A percentile compares a stretch with the other conserved stretches of the same genome.
These are phyloP conservation scores for Posidonia australis DNA, from an alignment of 106 monocot species.

Conservation along the genomic window DNA sequence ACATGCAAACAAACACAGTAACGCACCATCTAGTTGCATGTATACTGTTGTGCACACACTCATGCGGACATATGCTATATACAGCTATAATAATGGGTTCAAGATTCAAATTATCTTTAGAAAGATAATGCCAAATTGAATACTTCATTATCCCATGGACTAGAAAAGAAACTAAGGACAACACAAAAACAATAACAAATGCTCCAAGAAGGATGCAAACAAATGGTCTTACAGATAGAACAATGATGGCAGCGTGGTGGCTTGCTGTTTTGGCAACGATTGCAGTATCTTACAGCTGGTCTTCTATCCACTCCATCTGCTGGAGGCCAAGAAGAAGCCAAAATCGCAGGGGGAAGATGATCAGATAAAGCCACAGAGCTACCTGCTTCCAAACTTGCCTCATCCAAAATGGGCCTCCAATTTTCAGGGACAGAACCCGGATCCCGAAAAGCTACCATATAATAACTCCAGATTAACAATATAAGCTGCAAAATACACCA, in stretches of 20 bases:
- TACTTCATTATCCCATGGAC: too few species aligned
- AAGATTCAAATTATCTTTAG: too few species aligned
- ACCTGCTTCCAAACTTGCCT: conserved; percentile 19
- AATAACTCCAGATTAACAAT: conserved; percentile 79
- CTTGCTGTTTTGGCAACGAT: conserved; percentile 61
- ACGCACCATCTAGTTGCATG: too few species aligned
- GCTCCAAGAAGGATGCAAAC: not conserved
- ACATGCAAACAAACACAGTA: too few species aligned
- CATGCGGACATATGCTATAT: too few species aligned
- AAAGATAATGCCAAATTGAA: too few species aligned
- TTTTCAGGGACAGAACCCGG: conserved; percentile 72
- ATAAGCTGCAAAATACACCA: conserved; percentile 55
- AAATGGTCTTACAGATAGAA: conserved; percentile 56
- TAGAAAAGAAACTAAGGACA: not conserved
- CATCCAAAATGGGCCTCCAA: conserved; percentile 50
- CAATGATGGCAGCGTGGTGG: conserved; percentile 96
- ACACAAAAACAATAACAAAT: not conserved
- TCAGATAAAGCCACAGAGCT: conserved; percentile 20
- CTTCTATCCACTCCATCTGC: conserved; percentile 30
- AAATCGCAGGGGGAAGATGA: conserved; percentile 21
- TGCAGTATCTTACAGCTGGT: conserved; percentile 42
- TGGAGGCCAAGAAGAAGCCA: conserved; percentile 16
- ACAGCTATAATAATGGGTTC: too few species aligned
- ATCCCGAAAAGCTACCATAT: conserved; percentile 69
- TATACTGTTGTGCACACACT: too few species aligned